phyloP scores from a whole-genome alignment of 176 grass and related monocot genomes.

The Avena sativa region DNA sequence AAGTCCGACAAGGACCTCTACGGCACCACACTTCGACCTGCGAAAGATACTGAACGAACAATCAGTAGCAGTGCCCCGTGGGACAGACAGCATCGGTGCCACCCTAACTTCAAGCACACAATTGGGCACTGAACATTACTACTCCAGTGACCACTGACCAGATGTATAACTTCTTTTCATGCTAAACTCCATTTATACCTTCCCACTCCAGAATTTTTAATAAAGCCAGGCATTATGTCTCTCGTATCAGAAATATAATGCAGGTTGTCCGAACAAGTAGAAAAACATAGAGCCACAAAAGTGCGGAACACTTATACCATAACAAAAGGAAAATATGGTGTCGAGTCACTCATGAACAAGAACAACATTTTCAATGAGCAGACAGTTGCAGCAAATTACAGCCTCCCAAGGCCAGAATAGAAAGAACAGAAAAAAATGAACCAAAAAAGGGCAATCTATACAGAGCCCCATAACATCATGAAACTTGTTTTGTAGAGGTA shows the following conservation, averaged over 20 bases:
- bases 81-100: not conserved
- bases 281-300: not conserved
- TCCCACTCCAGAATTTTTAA: not conserved
- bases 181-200: not conserved
- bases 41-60: not conserved
- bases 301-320: not conserved
- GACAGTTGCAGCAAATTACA: conserved; percentile 7
- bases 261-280: not conserved
- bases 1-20: not conserved
- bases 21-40: not conserved
- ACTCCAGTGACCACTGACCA: not conserved
- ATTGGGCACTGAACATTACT: not conserved
- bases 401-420: not conserved
- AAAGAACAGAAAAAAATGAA: not conserved
- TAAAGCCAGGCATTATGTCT: not conserved
- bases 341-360: not conserved
- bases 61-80: not conserved
- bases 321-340: not conserved
- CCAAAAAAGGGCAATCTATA: not conserved
- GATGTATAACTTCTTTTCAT: not conserved
- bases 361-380: conserved; percentile 30
- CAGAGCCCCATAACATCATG: not conserved
- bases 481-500: not conserved
- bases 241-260: not conserved
- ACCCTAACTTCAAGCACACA: too few species aligned